These are phyloP conservation scores for Sugiyamaella smithiae DNA, from an alignment of 805 yeast species.

Conservation along the genomic window DNA sequence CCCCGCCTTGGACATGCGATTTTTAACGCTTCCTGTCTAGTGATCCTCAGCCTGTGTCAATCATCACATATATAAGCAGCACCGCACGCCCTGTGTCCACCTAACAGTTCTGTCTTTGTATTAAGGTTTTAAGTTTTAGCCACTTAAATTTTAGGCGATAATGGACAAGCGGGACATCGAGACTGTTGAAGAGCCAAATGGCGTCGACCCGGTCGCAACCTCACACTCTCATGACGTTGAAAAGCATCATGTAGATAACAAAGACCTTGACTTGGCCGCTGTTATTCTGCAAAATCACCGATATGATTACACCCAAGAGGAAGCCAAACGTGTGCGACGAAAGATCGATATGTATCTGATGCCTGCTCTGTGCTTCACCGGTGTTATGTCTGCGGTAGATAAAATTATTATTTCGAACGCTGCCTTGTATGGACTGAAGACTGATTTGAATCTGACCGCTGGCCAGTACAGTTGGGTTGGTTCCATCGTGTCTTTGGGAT, in stretches of 20 bases:
- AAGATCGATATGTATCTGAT: constrained; percentile 54
- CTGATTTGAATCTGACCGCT: constrained; percentile 32
- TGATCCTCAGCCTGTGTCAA: not conserved
- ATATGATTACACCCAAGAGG: constrained; percentile 20
- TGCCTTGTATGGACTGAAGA: constrained; percentile 49
- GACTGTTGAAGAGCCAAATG: not conserved
- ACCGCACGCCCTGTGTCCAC: too few relatives aligned
- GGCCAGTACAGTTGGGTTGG: constrained; percentile 28
- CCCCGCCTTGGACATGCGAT: not conserved
- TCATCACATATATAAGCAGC: not conserved
- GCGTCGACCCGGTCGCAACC: not conserved
- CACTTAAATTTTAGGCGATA: not conserved
- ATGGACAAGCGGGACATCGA: not conserved
- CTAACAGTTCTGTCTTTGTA: not conserved
- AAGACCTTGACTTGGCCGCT: constrained; percentile 13
- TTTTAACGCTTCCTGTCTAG: not conserved
- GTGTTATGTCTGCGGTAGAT: constrained; percentile 54
- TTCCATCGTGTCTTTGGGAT: constrained; percentile 45
- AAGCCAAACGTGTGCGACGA: constrained; percentile 39
- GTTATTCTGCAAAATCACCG: constrained; percentile 8
- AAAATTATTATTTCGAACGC: constrained; percentile 54
- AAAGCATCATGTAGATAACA: constrained; percentile 11
- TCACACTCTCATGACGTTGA: constrained; percentile 1
- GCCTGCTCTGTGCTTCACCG: constrained; percentile 54
- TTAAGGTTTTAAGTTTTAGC: not conserved